A percentile compares a stretch with the other conserved stretches of the same genome.
Conservation (phyloP, 805 yeast genomes). For the Saturnispora kantuleensis region DNA sequence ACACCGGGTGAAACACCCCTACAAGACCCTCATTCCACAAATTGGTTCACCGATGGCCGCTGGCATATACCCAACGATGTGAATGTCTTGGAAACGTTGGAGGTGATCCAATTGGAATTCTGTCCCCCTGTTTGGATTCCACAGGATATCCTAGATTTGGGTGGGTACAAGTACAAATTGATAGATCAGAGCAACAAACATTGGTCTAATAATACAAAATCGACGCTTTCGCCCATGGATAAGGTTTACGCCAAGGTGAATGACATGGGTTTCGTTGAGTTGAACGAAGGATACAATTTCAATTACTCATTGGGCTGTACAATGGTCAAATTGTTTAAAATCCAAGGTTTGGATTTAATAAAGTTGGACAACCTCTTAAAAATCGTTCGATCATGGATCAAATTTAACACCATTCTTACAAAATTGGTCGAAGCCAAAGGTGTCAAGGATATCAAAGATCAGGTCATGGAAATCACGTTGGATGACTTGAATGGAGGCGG, state of each 20-base stretch:
- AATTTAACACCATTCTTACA: constrained; percentile 18
- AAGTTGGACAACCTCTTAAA: constrained; percentile 14
- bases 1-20: constrained; percentile 1
- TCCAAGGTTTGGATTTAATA: constrained; percentile 18
- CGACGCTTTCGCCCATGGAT: constrained; percentile 12
- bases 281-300: neutral
- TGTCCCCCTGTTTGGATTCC: constrained; percentile 28
- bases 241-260: constrained; percentile 16
- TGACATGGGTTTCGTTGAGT: constrained; percentile 3
- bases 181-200: constrained; percentile 19
- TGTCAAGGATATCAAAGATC: neutral
- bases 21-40: neutral
- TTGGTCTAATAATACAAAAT: constrained; percentile 13
- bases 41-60: constrained; percentile 2
- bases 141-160: constrained; percentile 19
- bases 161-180: constrained; percentile 18
- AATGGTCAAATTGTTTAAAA: constrained; percentile 22
- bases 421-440: constrained; percentile 9
- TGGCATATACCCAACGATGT: constrained; percentile 11
- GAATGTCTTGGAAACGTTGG: constrained; percentile 14
- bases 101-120: constrained; percentile 21
- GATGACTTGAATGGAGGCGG: neutral
- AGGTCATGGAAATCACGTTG: neutral
- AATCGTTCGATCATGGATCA: constrained; percentile 22
- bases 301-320: constrained; percentile 22